Percentiles rank a stretch among this genome's conserved stretches.
These are phyloP conservation scores for Penicillium aurantiogriseum DNA, from an alignment of 2,329 filamentous ascomycete genomes.

Conservation along the genomic window DNA sequence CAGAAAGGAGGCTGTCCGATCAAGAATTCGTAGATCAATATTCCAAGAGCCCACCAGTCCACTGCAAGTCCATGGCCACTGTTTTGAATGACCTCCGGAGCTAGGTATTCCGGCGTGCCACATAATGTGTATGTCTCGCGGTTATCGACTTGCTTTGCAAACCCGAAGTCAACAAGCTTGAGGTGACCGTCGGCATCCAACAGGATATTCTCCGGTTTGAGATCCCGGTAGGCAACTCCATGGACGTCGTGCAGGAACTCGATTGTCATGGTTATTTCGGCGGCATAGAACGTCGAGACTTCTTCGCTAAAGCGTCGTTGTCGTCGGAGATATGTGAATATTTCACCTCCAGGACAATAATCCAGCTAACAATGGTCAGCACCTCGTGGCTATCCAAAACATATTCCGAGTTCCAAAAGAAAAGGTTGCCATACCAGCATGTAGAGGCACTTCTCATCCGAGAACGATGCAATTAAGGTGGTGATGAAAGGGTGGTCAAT, in stretches of 20 bases:
- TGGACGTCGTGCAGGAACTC: slow-evolving; percentile 64
- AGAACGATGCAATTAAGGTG: slow-evolving; percentile 63
- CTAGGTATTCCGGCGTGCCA: slow-evolving; percentile 66
- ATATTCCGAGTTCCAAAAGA: background rate
- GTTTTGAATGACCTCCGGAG: slow-evolving; percentile 66
- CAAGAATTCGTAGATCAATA: slow-evolving; percentile 66
- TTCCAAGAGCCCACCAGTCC: slow-evolving; percentile 69
- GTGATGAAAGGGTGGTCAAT: slow-evolving; percentile 66
- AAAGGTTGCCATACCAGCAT: slow-evolving; percentile 46
- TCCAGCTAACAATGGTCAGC: slow-evolving; percentile 51
- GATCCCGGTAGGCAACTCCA: slow-evolving; percentile 64
- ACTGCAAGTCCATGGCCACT: slow-evolving; percentile 64
- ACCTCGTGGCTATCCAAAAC: background rate
- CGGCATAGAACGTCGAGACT: slow-evolving; percentile 64
- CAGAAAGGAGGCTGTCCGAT: slow-evolving; percentile 68
- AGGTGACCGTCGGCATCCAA: slow-evolving; percentile 65
- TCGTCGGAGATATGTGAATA: slow-evolving; percentile 64
- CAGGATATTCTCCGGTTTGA: slow-evolving; percentile 67
- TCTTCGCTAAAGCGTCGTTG: slow-evolving; percentile 62
- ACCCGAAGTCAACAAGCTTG: slow-evolving; percentile 67
- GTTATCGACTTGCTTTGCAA: slow-evolving; percentile 61
- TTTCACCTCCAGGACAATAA: slow-evolving; percentile 66
- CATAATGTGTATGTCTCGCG: slow-evolving; percentile 65
- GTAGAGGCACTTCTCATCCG: slow-evolving; percentile 59
- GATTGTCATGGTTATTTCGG: slow-evolving; percentile 64